phyloP scores from a whole-genome alignment of 2,329 filamentous ascomycete species.

The Stemphylium vesicarium region DNA sequence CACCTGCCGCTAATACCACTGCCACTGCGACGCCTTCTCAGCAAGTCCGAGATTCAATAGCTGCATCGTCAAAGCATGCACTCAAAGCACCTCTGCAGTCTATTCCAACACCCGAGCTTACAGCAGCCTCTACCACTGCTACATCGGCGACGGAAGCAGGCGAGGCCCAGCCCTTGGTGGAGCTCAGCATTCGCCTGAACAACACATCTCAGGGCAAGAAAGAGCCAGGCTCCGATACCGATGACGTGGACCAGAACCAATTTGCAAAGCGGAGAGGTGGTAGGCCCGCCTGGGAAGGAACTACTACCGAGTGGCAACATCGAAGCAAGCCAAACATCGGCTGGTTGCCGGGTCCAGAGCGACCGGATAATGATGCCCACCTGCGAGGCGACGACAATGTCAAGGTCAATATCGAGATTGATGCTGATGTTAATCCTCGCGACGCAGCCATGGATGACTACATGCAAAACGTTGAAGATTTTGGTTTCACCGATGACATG shows the following conservation, averaged over 20 bases:
- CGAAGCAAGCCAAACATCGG: slow-evolving; percentile 46
- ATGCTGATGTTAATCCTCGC: slow-evolving; percentile 22
- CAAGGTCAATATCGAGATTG: no score
- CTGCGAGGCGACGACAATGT: slow-evolving; percentile 20
- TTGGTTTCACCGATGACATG: slow-evolving; percentile 46
- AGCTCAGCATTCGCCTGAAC: slow-evolving; percentile 18
- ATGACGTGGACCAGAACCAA: slow-evolving; percentile 27
- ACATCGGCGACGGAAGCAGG: background rate
- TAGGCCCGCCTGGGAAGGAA: slow-evolving; percentile 39
- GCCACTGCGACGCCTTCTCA: background rate
- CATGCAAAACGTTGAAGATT: slow-evolving; percentile 68
- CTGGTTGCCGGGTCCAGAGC: slow-evolving; percentile 37
- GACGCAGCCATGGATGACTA: slow-evolving; percentile 68
- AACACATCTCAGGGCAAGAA: background rate
- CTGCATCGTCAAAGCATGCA: no score
- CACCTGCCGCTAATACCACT: slow-evolving; percentile 1
- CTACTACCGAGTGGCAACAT: slow-evolving; percentile 40
- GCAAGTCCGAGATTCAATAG: background rate
- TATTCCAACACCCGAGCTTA: slow-evolving; percentile 1
- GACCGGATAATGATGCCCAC: slow-evolving; percentile 31
- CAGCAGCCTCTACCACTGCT: slow-evolving; percentile 6
- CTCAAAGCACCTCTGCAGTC: no score
- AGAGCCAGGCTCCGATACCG: slow-evolving; percentile 30
- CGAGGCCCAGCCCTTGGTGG: slow-evolving; percentile 1
- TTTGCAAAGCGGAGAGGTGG: slow-evolving; percentile 37